phyloP scores from a whole-genome alignment of 176 grass and related monocot genomes.

The Alopecurus myosuroides region DNA sequence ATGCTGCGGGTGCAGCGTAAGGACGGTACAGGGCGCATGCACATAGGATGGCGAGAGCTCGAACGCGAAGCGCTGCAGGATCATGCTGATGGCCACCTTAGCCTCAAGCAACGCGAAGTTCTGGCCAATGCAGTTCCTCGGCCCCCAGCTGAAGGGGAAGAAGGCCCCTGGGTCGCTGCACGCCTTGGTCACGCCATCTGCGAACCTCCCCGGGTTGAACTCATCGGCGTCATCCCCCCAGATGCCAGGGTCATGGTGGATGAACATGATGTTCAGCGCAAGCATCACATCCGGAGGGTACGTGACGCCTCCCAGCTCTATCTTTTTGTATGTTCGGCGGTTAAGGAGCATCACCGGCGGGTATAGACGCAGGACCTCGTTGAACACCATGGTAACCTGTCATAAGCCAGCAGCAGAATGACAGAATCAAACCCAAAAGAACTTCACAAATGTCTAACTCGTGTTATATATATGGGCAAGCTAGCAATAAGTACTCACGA shows the following conservation, averaged over 20 bases:
- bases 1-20: conserved; percentile 48
- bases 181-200: conserved; percentile 40
- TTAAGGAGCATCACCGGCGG: neutral
- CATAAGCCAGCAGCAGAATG: neutral
- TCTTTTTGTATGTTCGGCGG: conserved; percentile 17
- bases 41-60: conserved; percentile 37
- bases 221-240: conserved; percentile 42
- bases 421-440: neutral
- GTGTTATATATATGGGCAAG: neutral
- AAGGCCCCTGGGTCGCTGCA: conserved; percentile 22
- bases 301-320: conserved; percentile 31
- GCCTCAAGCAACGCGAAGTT: conserved; percentile 56
- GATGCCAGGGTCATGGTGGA: conserved; percentile 29
- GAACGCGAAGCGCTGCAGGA: conserved; percentile 44
- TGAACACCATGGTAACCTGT: conserved; percentile 53
- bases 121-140: conserved; percentile 48
- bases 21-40: conserved; percentile 41
- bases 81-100: conserved; percentile 41
- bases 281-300: conserved; percentile 39
- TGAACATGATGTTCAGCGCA: conserved; percentile 20
- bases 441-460: neutral
- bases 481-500: conserved; percentile 27
- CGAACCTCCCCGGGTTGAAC: conserved; percentile 56
- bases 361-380: conserved; percentile 50
- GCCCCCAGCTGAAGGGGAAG: conserved; percentile 49